phyloP scores from a whole-genome alignment of 805 yeast species.

The Saccharomycopsis sp. region DNA sequence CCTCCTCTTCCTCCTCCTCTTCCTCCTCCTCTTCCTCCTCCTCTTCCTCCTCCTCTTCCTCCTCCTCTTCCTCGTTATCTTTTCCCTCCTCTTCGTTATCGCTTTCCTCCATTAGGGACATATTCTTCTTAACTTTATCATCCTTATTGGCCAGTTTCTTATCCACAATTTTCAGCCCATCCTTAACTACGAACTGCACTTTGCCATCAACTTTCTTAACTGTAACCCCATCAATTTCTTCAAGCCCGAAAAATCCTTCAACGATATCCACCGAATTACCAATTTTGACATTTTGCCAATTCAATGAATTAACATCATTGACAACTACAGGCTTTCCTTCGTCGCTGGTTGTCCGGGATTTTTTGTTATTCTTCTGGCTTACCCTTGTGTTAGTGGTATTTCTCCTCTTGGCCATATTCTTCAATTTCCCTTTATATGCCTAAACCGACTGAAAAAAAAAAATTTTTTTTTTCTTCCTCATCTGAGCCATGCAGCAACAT shows the following conservation, averaged over 20 bases:
- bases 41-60: conserved; percentile 13
- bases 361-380: not conserved
- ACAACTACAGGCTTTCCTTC: not conserved
- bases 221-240: conserved; percentile 89
- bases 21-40: conserved; percentile 21
- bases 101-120: conserved; percentile 18
- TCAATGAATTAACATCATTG: conserved; percentile 33
- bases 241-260: conserved; percentile 87
- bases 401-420: not conserved
- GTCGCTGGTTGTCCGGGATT: not conserved
- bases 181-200: conserved; percentile 48
- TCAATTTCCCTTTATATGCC: no score
- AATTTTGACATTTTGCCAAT: conserved; percentile 78
- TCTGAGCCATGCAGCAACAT: not conserved
- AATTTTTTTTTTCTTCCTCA: no score
- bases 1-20: conserved; percentile 24
- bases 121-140: conserved; percentile 16
- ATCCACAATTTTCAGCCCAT: conserved; percentile 26
- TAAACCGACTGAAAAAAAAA: no score
- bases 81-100: conserved; percentile 25
- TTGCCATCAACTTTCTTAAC: conserved; percentile 67
- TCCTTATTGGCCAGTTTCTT: conserved; percentile 15
- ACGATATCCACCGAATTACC: conserved; percentile 82
- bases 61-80: conserved; percentile 22
- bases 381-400: not conserved